Evolutionary conservation across 2,329 filamentous ascomycete species (phyloP), one percentile per base, ranked within the genome.

Genomic region (Colletotrichum siamense): DNA sequence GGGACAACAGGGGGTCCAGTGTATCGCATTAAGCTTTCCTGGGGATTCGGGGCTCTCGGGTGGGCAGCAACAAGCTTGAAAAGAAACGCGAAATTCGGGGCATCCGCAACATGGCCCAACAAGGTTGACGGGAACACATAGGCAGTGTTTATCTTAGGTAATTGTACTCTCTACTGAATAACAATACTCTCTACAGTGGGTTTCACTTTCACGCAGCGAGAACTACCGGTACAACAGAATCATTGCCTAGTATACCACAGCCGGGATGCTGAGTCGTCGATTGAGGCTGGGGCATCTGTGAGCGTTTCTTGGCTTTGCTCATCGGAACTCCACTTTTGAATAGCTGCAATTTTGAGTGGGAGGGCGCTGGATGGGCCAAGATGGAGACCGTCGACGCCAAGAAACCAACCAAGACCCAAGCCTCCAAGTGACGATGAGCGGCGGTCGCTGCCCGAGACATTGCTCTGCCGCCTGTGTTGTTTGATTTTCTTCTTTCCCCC

Each of bases 391-490:
- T 30, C 36, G 15, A 15, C 39, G 73, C 73, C 73, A 75, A 75
- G 73, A 9, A 30, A 5, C 73, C 73, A 67, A 64, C 69, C 73
- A 73, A 76, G 74, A 62, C 74, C 74, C 70, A 76, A 76, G 74
- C 74, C 74, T 61, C 74, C 70, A 59, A 69, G 70, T 74, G 65
- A 74, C 34, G 74, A 76, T 76, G 74, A 28, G 70, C 74, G 44
- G 44, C 44, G 59, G 36, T 36, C 44, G 65, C 64, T 64, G 64
- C 49, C 73, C 70, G 44, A 69, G 57, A 76, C 70, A 73, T 39
- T n/a, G 55, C 62, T 36, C n/a, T 32, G 15, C 49, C 18, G n/a
- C n/a, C 8, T 62, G 22, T 24, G 22, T 8, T 32, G 24, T 6
- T 66, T 34, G 32, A 16, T 18, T 44, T 61, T 32, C 12, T 34